A percentile compares a stretch with the other conserved stretches of the same genome.
phyloP scores from a whole-genome alignment of 176 grass and related monocot species.

The Aegilops sharonensis region DNA sequence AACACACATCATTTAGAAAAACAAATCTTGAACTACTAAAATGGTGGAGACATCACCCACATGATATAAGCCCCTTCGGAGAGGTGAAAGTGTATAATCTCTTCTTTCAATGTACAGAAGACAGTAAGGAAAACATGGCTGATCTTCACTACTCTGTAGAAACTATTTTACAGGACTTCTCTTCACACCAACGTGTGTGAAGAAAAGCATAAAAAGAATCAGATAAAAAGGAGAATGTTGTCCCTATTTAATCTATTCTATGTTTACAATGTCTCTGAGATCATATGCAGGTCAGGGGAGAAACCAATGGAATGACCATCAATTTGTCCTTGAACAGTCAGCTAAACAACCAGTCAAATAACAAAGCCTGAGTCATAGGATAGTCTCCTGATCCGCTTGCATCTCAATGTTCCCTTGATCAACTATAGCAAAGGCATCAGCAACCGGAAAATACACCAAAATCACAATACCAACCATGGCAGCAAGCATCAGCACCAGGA shows the following conservation, averaged over 20 bases:
- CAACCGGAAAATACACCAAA: conserved; percentile 86
- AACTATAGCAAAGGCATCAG: conserved; percentile 63
- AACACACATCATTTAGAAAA: not conserved
- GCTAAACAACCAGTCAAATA: not conserved
- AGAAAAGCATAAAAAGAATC: conserved; percentile 2
- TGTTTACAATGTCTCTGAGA: conserved; percentile 37
- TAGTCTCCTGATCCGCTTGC: conserved; percentile 28
- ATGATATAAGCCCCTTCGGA: conserved; percentile 2
- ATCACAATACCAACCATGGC: conserved; percentile 66
- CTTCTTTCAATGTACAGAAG: conserved; percentile 12
- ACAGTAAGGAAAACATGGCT: conserved; percentile 12
- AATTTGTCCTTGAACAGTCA: not conserved
- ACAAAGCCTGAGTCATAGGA: conserved; percentile 20
- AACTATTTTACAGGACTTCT: conserved; percentile 30
- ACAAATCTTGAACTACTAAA: not conserved
- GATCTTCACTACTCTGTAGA: conserved; percentile 22
- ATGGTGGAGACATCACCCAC: not conserved
- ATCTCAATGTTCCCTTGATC: conserved; percentile 61
- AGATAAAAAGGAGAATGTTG: not conserved
- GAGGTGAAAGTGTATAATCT: conserved; percentile 14
- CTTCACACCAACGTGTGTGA: conserved; percentile 16
- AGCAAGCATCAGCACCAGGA: conserved; percentile 75
- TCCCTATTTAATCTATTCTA: conserved; percentile 31
- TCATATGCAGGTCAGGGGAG: not conserved
- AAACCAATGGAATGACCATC: not conserved